phyloP scores from a whole-genome alignment of 352 stramenopile genomes.

The Phytophthora sansomeana region DNA sequence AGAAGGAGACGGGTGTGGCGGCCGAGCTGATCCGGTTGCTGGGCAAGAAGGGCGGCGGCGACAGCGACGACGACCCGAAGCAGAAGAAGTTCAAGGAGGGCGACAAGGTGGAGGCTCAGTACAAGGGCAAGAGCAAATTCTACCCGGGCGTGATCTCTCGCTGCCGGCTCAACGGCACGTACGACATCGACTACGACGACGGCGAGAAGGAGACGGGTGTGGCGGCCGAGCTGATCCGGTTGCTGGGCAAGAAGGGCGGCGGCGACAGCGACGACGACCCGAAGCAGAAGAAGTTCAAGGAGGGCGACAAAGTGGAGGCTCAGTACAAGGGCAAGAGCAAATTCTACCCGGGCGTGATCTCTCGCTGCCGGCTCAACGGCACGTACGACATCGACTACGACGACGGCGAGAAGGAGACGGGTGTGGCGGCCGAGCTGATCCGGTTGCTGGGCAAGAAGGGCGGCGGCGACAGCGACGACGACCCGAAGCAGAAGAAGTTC shows the following conservation, averaged over 20 bases:
- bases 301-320: conserved; percentile 24
- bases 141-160: conserved; percentile 23
- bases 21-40: conserved; percentile 19
- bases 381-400: conserved; percentile 30
- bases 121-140: conserved; percentile 28
- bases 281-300: conserved; percentile 26
- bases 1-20: conserved; percentile 27
- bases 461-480: conserved; percentile 20
- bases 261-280: conserved; percentile 21
- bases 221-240: conserved; percentile 21
- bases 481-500: conserved; percentile 23
- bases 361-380: conserved; percentile 21
- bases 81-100: conserved; percentile 25
- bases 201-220: conserved; percentile 28
- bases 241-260: conserved; percentile 13
- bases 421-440: conserved; percentile 24
- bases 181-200: conserved; percentile 27
- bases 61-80: conserved; percentile 24
- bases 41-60: conserved; percentile 14
- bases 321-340: conserved; percentile 27
- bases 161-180: conserved; percentile 25
- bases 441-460: conserved; percentile 16
- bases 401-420: conserved; percentile 25
- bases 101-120: conserved; percentile 26
- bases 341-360: conserved; percentile 25